Percentiles rank a stretch among this genome's conserved stretches.
Evolutionary conservation across 2,329 filamentous ascomycete genomes (phyloP).

Genomic region (Alternaria angustiovoidea): DNA sequence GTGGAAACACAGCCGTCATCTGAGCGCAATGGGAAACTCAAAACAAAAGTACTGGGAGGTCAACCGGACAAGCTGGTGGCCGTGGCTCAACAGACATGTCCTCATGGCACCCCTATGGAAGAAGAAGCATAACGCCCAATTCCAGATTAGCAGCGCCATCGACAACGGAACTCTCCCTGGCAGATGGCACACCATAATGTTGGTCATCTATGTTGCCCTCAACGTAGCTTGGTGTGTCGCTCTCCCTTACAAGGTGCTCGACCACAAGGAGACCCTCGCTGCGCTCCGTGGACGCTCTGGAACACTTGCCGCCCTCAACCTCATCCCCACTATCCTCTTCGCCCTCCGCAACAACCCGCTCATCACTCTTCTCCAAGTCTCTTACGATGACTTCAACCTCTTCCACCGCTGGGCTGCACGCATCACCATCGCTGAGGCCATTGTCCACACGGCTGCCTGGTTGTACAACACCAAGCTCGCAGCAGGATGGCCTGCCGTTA

Average conservation of each 20-base stretch:
- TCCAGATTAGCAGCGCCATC: conserved; percentile 72
- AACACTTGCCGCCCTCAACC: conserved; percentile 83
- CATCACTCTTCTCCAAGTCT: conserved; percentile 81
- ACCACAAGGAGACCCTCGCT: conserved; percentile 69
- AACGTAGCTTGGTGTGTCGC: conserved; percentile 81
- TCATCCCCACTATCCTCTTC: conserved; percentile 89
- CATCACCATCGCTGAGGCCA: conserved; percentile 72
- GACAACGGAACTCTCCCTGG: conserved; percentile 81
- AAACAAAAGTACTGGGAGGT: conserved; percentile 56
- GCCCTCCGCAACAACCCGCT: conserved; percentile 93
- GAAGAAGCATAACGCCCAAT: conserved; percentile 79
- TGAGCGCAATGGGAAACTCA: conserved; percentile 55
- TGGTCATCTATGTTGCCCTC: conserved; percentile 71
- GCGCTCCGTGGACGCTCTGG: conserved; percentile 88
- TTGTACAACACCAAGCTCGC: conserved; percentile 69
- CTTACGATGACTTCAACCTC: conserved; percentile 96
- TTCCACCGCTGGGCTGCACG: conserved; percentile 85
- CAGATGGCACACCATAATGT: conserved; percentile 76
- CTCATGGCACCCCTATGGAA: conserved; percentile 75
- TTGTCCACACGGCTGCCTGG: conserved; percentile 78
- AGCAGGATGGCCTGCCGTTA: conserved; percentile 68
- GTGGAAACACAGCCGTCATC: conserved; percentile 55
- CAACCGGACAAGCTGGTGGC: conserved; percentile 57
- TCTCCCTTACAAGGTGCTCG: conserved; percentile 64
- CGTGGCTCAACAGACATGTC: conserved; percentile 71